A percentile compares a stretch with the other conserved stretches of the same genome.
phyloP scores from a whole-genome alignment of 768 basidiomycete genomes.

The Suillus alpinus region DNA sequence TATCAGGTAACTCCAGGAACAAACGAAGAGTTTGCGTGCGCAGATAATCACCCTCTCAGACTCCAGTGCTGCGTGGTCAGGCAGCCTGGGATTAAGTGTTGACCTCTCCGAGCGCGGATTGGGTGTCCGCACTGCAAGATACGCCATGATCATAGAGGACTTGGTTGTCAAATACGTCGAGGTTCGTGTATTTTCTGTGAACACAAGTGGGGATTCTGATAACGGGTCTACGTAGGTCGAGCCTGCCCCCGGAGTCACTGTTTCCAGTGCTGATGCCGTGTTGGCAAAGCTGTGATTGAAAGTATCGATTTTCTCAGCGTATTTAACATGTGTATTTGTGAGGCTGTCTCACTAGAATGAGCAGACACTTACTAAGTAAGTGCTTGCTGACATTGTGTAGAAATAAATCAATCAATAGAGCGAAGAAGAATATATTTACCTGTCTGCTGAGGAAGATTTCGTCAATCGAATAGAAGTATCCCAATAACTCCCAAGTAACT shows the following conservation, averaged over 20 bases:
- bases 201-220: background rate
- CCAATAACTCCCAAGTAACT: background rate
- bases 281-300: slow-evolving; percentile 42
- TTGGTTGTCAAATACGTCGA: slow-evolving; percentile 65
- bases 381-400: background rate
- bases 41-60: slow-evolving; percentile 65
- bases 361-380: background rate
- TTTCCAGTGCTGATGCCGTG: slow-evolving; percentile 58
- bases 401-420: background rate
- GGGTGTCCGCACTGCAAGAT: slow-evolving; percentile 59
- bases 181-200: slow-evolving; percentile 33
- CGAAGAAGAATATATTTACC: background rate
- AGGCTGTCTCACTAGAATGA: background rate
- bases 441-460: background rate
- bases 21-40: background rate
- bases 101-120: slow-evolving; percentile 50
- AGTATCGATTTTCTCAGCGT: background rate
- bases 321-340: background rate
- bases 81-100: slow-evolving; percentile 48
- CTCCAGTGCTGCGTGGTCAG: slow-evolving; percentile 52
- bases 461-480: background rate
- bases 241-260: slow-evolving; percentile 46
- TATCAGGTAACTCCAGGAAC: background rate
- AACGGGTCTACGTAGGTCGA: slow-evolving; percentile 40
- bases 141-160: slow-evolving; percentile 65